phyloP scores from a whole-genome alignment of 164 flowering plant genomes.

The Vitis cinerea region DNA sequence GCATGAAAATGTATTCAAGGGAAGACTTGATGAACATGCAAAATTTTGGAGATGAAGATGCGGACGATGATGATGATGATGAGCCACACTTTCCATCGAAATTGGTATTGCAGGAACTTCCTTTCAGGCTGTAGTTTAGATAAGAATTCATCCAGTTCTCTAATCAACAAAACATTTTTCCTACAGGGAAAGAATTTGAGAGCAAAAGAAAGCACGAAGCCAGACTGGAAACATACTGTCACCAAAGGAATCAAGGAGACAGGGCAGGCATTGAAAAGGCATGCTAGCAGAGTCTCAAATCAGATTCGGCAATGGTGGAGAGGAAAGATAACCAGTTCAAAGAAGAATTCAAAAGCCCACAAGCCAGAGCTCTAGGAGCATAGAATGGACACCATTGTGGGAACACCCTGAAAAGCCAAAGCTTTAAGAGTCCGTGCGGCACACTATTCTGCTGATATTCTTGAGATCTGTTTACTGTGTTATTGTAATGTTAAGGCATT shows the following conservation, averaged over 20 bases:
- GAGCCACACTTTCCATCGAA: slow-evolving; percentile 53
- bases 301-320: slow-evolving; percentile 65
- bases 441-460: too few species aligned
- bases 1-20: slow-evolving; percentile 92
- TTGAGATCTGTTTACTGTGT: too few species aligned
- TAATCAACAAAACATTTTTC: background rate
- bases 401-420: too few species aligned
- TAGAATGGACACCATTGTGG: background rate
- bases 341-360: slow-evolving; percentile 36
- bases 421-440: too few species aligned
- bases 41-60: slow-evolving; percentile 63
- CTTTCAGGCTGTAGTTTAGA: background rate
- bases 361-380: slow-evolving; percentile 57
- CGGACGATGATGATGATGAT: slow-evolving; percentile 61
- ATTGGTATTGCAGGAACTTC: slow-evolving; percentile 40
- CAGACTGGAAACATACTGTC: slow-evolving; percentile 62
- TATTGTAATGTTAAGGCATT: too few species aligned
- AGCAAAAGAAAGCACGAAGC: slow-evolving; percentile 46
- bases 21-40: slow-evolving; percentile 78
- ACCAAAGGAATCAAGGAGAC: slow-evolving; percentile 38
- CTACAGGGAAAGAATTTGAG: slow-evolving; percentile 65
- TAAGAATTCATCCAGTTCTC: background rate
- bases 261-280: slow-evolving; percentile 42
- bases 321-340: slow-evolving; percentile 29
- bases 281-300: slow-evolving; percentile 44